Base-by-base conservation (phyloP, 768 basidiomycete species). In the Ramaria sp. region DNA sequence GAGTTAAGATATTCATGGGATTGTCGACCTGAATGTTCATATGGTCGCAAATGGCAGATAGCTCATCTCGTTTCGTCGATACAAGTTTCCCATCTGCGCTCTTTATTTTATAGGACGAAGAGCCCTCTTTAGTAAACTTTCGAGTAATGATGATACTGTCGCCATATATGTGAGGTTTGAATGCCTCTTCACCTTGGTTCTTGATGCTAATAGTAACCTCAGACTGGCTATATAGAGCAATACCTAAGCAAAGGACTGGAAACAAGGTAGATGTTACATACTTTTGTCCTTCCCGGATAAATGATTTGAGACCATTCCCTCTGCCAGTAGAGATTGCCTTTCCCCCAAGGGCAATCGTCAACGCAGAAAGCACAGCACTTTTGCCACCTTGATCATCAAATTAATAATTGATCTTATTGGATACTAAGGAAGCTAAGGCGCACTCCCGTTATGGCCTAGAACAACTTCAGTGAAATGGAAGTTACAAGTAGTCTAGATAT, bases 11-110 rank as follows among this genome's bases (percentile, higher is more conserved):
- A 58, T 90, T 97, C 81, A 97, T 82, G 1, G 94, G 95, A 63
- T 94, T 94, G 65, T 96, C 92, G 56, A 96, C 89, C 64, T 95
- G 92, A 53, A 99, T 89, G 61, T 92, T 92, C 85, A 96, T 95
- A 59, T 92, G 86, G 64, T 95, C 90, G 61, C 86, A 86, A 48
- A 99, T 97, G 1, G 83, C 79, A 16, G 86, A 77, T 10, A 99
- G 68, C 63, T 97, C 93, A 9, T 90, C 83, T 60, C 82, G 81
- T 71, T 88, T 92, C 13, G 73, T 82, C 32, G 83, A 84, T 56
- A 96, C 68, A 9, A 81, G 63, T 59, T 74, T 77, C 36, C 79
- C 81, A 22, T 84, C 78, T 62, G 75, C 79, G 60, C 69, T 76
- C 71, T 78, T 84, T 64, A 98, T 88, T 66, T 85, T 91, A 83